Evolutionary conservation across 78 protist genomes (phyloP), one percentile per base, ranked within the genome.

Genomic region (Bodo saltans): DNA sequence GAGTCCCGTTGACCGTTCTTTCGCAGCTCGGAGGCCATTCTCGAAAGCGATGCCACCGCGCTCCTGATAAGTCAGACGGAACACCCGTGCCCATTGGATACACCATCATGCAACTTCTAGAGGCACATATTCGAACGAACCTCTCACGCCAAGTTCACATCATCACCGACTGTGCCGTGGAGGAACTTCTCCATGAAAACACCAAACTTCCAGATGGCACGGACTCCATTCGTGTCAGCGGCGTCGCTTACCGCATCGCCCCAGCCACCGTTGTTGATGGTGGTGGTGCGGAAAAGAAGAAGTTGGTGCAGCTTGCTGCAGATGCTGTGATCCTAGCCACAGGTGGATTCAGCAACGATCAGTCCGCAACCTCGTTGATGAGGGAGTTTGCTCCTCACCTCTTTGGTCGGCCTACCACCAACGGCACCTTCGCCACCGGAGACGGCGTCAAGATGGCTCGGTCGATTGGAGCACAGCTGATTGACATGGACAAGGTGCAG

Each of bases 391-490:
- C 78, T 4, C 92, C 91, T 25, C 82, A 88, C 52, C 47, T 85
- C 34, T 42, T 26, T 30, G 21, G 23, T 0, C 53, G 87, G 25
- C 89, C 96, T 4, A 88, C 96, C 26, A 93, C 96, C 30, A 93
- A 93, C 87, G 96, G 96, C 3, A 30, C 11, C 53, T 90, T 82
- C 82, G 80, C 89, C 23, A 85, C 83, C 26, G 92, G 90, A 11
- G 92, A 90, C 47, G 92, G 92, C 23, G 68, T 85, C 74, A 68
- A 70, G 70, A 42, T 87, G 74, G 87, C 90, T 27, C 47, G 27
- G 67, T 35, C n/a, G 23, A 27, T 83, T 37, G 90, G 90, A 2
- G 90, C 90, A 2, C 72, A 78, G 11, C 8, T 67, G n/a, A 12
- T 74, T 41, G 67, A 85, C 53, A 76, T 87, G 88, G 85, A 79